A percentile compares a stretch with the other conserved stretches of the same genome.
Conservation (phyloP, 2,329 filamentous ascomycete genomes). For the Hymenoscyphus linearis region DNA sequence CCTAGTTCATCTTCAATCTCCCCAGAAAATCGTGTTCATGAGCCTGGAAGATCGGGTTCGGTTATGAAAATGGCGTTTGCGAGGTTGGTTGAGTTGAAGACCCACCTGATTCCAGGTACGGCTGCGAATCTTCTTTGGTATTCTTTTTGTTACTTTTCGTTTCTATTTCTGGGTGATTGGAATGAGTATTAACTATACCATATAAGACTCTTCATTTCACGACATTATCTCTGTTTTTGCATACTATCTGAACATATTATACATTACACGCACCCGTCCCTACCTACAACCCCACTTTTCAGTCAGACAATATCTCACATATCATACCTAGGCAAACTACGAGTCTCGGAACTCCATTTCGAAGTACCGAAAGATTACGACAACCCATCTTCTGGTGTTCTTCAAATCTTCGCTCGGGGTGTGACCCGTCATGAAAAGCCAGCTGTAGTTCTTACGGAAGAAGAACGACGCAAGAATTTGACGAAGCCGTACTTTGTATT, state of each 20-base stretch:
- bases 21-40: not conserved
- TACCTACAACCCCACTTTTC: constrained; percentile 7
- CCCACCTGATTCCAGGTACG: constrained; percentile 37
- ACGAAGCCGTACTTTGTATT: constrained; percentile 61
- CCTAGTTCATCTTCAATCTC: not conserved
- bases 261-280: too few relatives aligned
- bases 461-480: constrained; percentile 39
- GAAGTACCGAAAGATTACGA: constrained; percentile 74
- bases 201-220: not conserved
- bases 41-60: not conserved
- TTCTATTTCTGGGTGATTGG: not conserved
- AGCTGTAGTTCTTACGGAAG: constrained; percentile 34
- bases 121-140: not conserved
- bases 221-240: not conserved
- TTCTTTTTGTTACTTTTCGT: not conserved
- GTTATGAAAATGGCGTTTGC: constrained; percentile 23
- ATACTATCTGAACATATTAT: not conserved
- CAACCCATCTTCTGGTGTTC: constrained; percentile 51
- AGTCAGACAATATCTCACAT: not conserved
- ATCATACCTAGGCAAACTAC: constrained; percentile 61
- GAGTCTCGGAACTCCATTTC: constrained; percentile 78
- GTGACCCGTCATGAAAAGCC: constrained; percentile 60
- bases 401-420: constrained; percentile 74
- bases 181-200: not conserved
- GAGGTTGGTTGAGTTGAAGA: constrained; percentile 34